Percentiles rank a stretch among this genome's conserved stretches.
These are phyloP conservation scores for Scheffersomyces lignicola DNA, from an alignment of 1,139 yeast genomes.

Conservation along the genomic window DNA sequence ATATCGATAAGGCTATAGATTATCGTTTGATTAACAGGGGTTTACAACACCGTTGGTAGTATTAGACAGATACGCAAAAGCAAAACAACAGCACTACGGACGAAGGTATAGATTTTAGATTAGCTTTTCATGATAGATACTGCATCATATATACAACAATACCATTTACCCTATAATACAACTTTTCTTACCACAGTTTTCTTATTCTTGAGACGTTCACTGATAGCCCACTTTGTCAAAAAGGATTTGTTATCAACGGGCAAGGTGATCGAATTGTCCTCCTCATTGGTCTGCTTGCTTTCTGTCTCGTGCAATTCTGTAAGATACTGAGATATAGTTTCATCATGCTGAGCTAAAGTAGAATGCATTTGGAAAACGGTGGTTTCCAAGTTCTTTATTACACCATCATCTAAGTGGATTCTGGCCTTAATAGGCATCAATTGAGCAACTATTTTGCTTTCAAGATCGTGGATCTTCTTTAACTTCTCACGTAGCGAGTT, in stretches of 20 bases:
- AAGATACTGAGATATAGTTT: too few relatives aligned
- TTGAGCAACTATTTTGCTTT: conserved; percentile 17
- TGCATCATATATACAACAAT: too few relatives aligned
- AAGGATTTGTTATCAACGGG: not conserved
- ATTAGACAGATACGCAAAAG: too few relatives aligned
- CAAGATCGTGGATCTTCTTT: conserved; percentile 15
- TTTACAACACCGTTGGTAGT: too few relatives aligned
- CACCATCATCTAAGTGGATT: conserved; percentile 12
- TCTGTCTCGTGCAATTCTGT: too few relatives aligned
- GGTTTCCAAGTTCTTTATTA: conserved; percentile 21
- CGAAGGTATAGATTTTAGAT: too few relatives aligned
- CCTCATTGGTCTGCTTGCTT: too few relatives aligned
- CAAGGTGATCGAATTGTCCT: too few relatives aligned
- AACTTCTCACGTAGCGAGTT: conserved; percentile 20
- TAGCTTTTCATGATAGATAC: too few relatives aligned
- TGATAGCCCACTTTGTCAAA: not conserved
- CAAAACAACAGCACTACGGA: too few relatives aligned
- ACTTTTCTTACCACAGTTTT: not conserved
- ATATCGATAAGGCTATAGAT: too few relatives aligned
- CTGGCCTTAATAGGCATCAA: conserved; percentile 30
- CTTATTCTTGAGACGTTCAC: not conserved
- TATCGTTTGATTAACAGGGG: too few relatives aligned
- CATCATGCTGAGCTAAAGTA: not conserved
- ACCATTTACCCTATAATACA: not conserved
- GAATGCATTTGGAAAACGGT: conserved; percentile 22